Evolutionary conservation across 371 early-diverging fungal genomes (phyloP).

Genomic region (Pancytospora philotis): DNA sequence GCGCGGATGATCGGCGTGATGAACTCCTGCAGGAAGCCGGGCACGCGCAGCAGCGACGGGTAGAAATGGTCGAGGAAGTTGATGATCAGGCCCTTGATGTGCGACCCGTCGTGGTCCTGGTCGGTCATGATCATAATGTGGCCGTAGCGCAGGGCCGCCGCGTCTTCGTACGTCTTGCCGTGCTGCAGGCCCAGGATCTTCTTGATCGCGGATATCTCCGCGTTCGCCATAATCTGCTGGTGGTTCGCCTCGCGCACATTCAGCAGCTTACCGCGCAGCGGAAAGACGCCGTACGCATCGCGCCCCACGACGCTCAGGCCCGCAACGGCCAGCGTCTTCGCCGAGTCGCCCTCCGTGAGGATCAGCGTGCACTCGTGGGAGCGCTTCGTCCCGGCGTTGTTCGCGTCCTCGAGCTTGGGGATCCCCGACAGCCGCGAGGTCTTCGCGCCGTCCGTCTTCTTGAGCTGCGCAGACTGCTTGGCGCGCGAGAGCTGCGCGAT

Average conservation of each 20-base stretch:
- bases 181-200: conserved; percentile 90
- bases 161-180: conserved; percentile 67
- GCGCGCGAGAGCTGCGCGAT: conserved; percentile 68
- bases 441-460: conserved; percentile 78
- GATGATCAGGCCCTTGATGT: conserved; percentile 94
- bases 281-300: conserved; percentile 89
- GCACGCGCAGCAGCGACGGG: conserved; percentile 79
- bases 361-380: conserved; percentile 81
- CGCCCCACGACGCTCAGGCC: conserved; percentile 85
- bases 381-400: conserved; percentile 73
- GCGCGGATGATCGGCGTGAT: conserved; percentile 92
- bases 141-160: conserved; percentile 75
- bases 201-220: conserved; percentile 80
- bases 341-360: conserved; percentile 97
- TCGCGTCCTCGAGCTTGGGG: conserved; percentile 92
- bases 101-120: conserved; percentile 98
- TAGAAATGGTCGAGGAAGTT: conserved; percentile 93
- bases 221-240: conserved; percentile 70
- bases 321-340: conserved; percentile 82
- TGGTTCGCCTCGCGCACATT: conserved; percentile 87
- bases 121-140: conserved; percentile 98
- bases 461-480: conserved; percentile 72
- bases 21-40: conserved; percentile 88
- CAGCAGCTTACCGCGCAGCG: conserved; percentile 89
- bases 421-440: conserved; percentile 68